These are phyloP conservation scores for Diplocarpon mali DNA, from an alignment of 2,329 filamentous ascomycete genomes.

Conservation along the genomic window DNA sequence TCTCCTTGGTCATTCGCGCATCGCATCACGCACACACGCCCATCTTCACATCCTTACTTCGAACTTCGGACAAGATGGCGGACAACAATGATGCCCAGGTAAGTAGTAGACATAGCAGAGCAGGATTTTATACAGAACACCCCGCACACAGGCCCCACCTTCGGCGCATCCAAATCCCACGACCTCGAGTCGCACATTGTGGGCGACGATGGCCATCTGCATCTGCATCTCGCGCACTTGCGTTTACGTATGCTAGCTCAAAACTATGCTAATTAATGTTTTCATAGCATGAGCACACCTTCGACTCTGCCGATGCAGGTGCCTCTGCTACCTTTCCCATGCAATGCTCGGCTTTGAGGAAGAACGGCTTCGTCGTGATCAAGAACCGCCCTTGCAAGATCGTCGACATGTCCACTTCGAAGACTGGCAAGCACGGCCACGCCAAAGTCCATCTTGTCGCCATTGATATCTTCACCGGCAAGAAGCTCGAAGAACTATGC, in stretches of 20 bases:
- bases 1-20: conserved; percentile 4
- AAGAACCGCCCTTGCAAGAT: conserved; percentile 99
- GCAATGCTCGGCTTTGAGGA: conserved; percentile 99
- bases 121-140: conserved; percentile 6
- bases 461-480: conserved; percentile 98
- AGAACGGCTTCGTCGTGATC: conserved; percentile 98
- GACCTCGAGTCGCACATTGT: not conserved
- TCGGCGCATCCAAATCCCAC: not conserved
- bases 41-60: conserved; percentile 16
- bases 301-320: conserved; percentile 93
- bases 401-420: conserved; percentile 99
- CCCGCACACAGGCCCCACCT: conserved; percentile 7
- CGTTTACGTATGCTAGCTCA: not conserved
- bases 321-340: conserved; percentile 90
- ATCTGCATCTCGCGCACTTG: no score
- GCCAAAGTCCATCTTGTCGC: conserved; percentile 99
- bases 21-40: conserved; percentile 5
- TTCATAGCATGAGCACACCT: conserved; percentile 42
- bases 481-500: conserved; percentile 98
- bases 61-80: conserved; percentile 42
- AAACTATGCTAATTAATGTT: conserved; percentile 7
- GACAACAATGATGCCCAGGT: conserved; percentile 38
- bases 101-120: not conserved
- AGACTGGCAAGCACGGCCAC: conserved; percentile 99
- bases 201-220: no score